Evolutionary conservation across 1,284 basidiomycete genomes (phyloP).

Genomic region (Ganoderma sinense): DNA sequence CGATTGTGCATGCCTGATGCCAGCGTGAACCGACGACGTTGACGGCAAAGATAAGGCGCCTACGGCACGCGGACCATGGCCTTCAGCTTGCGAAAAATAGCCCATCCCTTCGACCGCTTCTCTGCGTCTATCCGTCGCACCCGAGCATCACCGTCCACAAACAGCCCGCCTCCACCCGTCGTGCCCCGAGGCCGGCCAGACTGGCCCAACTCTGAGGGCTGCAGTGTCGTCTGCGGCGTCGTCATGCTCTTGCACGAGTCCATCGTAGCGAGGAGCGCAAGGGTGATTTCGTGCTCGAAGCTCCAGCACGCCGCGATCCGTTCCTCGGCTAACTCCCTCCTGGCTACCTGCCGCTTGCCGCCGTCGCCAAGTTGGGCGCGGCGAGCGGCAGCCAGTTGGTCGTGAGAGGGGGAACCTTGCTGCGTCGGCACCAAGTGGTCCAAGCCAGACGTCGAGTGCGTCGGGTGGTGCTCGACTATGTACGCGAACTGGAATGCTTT

Average conservation of each 20-base stretch:
- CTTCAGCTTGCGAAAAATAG: conserved; percentile 14
- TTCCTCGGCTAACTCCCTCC: neutral
- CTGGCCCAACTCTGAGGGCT: neutral
- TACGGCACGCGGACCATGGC: neutral
- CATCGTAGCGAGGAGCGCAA: conserved; percentile 32
- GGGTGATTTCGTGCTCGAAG: conserved; percentile 33
- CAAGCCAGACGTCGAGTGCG: neutral
- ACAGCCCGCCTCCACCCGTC: neutral
- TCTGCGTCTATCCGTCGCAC: neutral
- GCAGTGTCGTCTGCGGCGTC: neutral
- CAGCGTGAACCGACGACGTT: neutral
- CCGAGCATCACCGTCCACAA: neutral
- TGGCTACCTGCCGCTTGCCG: neutral
- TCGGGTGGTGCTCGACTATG: conserved; percentile 5
- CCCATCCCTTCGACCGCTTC: neutral
- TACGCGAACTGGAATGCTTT: conserved; percentile 22
- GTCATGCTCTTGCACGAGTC: neutral
- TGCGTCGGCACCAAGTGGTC: neutral
- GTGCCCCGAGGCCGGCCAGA: neutral
- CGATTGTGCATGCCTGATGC: neutral
- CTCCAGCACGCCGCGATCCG: conserved; percentile 10
- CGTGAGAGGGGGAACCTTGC: neutral
- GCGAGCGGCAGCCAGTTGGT: neutral
- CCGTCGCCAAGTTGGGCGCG: neutral
- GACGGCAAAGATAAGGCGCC: neutral